These are phyloP conservation scores for Pseudogymnoascus destructans DNA, from an alignment of 2,329 filamentous ascomycete species.

Conservation along the genomic window DNA sequence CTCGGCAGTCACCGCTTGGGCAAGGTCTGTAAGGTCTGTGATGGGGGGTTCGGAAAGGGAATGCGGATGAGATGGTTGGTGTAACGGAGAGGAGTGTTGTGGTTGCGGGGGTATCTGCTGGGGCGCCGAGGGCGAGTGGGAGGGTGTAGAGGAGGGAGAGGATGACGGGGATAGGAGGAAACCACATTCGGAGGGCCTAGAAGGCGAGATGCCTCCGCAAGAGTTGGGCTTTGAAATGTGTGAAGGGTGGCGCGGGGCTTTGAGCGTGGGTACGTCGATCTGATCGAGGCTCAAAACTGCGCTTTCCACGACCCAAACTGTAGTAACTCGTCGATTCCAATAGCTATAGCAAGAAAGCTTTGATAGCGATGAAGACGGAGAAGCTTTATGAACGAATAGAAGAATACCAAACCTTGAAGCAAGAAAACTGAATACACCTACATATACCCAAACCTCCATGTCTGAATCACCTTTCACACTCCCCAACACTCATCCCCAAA, in stretches of 20 bases:
- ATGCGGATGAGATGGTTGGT: not conserved
- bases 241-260: not conserved
- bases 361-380: not conserved
- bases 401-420: not conserved
- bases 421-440: not conserved
- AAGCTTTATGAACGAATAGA: not conserved
- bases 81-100: not conserved
- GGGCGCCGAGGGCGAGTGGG: not conserved
- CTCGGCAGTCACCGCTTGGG: accelerated
- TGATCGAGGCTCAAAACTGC: not conserved
- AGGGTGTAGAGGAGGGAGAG: not conserved
- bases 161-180: no score
- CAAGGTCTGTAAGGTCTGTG: not conserved
- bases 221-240: not conserved
- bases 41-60: not conserved
- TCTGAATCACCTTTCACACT: not conserved
- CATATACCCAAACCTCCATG: not conserved
- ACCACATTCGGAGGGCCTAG: not conserved
- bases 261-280: not conserved
- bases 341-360: not conserved
- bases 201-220: not conserved
- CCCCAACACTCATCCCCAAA: not conserved
- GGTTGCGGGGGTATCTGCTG: not conserved
- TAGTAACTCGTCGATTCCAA: not conserved
- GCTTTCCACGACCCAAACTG: not conserved